Conservation (phyloP, 208 protist species). For the Borovskyia barvae region DNA sequence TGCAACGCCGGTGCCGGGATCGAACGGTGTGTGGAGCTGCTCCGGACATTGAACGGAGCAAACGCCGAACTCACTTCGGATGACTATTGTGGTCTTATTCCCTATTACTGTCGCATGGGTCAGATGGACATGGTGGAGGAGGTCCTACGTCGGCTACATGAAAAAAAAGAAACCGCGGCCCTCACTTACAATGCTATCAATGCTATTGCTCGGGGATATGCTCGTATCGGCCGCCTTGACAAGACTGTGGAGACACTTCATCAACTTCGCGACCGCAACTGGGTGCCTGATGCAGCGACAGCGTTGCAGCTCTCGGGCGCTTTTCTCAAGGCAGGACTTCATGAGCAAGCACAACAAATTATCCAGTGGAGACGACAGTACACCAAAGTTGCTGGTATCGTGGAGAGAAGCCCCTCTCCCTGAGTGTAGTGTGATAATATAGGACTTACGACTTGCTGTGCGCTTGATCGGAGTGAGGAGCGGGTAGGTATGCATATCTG, state of each 20-base stretch:
- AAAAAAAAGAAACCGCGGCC: slow-evolving; percentile 18
- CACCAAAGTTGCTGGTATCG: slow-evolving; percentile 39
- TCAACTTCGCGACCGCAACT: slow-evolving; percentile 71
- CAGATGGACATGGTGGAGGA: slow-evolving; percentile 76
- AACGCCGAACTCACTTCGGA: slow-evolving; percentile 11
- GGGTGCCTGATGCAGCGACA: slow-evolving; percentile 79
- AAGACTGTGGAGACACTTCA: slow-evolving; percentile 85
- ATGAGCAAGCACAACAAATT: slow-evolving; percentile 86
- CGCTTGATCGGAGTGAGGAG: neutral
- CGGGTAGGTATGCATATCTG: no score
- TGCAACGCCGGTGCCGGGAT: slow-evolving; percentile 53
- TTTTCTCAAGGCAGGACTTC: slow-evolving; percentile 84
- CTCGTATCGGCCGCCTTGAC: slow-evolving; percentile 69
- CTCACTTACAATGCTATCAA: slow-evolving; percentile 75
- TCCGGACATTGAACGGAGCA: slow-evolving; percentile 14
- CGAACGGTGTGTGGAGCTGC: slow-evolving; percentile 51
- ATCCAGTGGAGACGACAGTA: slow-evolving; percentile 87
- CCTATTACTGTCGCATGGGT: slow-evolving; percentile 80
- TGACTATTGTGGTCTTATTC: slow-evolving; percentile 65
- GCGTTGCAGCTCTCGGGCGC: slow-evolving; percentile 70
- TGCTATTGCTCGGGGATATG: slow-evolving; percentile 78
- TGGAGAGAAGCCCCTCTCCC: neutral
- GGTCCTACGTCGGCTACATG: slow-evolving; percentile 32
- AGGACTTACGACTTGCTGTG: neutral
- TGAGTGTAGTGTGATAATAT: neutral